phyloP scores from a whole-genome alignment of 176 grass and related monocot genomes.

The Cymbopogon citratus region DNA sequence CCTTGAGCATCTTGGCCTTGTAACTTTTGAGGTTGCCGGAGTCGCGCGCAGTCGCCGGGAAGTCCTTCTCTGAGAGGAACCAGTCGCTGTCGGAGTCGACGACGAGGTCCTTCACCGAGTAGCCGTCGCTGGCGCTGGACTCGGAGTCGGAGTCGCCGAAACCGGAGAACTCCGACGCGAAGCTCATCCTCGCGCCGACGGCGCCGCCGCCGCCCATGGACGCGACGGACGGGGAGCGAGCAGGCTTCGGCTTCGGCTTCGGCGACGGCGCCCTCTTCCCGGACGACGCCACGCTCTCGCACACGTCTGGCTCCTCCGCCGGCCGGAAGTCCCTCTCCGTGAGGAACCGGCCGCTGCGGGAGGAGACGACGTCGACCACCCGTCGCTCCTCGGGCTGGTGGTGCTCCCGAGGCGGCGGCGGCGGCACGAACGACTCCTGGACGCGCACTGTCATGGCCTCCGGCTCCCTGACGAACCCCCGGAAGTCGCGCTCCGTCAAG shows the following conservation, averaged over 20 bases:
- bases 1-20: slow-evolving; percentile 45
- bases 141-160: slow-evolving; percentile 77
- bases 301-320: slow-evolving; percentile 10
- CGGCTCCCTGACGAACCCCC: slow-evolving; percentile 58
- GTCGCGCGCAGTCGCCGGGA: not conserved
- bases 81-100: slow-evolving; percentile 90
- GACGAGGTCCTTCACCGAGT: slow-evolving; percentile 84
- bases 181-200: slow-evolving; percentile 35
- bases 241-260: not conserved
- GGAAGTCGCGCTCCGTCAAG: slow-evolving; percentile 67
- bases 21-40: slow-evolving; percentile 23
- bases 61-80: slow-evolving; percentile 75
- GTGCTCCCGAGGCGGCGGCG: not conserved
- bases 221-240: not conserved
- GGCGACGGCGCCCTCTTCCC: slow-evolving; percentile 7
- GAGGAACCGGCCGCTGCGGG: slow-evolving; percentile 3
- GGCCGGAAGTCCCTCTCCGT: slow-evolving; percentile 16
- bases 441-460: slow-evolving; percentile 65
- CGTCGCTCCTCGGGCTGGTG: slow-evolving; percentile 13
- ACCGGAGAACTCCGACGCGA: slow-evolving; percentile 50
- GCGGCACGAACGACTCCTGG: slow-evolving; percentile 43
- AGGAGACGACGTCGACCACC: not conserved
- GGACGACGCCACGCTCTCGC: slow-evolving; percentile 13
- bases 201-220: not conserved
- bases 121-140: slow-evolving; percentile 77